phyloP scores from a whole-genome alignment of 441 rosid species.

The Populus hybrid region DNA sequence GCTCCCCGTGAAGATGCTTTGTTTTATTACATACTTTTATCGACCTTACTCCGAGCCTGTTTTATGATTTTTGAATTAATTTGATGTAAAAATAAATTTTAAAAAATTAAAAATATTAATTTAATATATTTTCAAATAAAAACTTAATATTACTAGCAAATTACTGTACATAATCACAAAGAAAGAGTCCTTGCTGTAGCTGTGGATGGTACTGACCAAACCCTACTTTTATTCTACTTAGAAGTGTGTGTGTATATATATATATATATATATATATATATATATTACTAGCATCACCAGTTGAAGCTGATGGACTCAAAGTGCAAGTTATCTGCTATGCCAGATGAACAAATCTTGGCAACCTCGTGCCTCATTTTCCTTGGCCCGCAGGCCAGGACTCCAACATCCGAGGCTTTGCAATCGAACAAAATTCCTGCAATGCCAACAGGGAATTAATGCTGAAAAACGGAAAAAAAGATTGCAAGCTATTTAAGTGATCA shows the following conservation, averaged over 20 bases:
- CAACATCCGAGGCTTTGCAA: constrained; percentile 47
- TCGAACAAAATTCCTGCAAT: constrained; percentile 43
- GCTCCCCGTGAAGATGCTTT: no score
- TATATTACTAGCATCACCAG: constrained; percentile 45
- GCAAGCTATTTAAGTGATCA: not conserved
- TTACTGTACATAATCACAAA: not conserved
- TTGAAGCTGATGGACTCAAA: constrained; percentile 78
- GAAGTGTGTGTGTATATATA: no score
- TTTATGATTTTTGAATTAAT: no score
- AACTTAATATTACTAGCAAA: no score
- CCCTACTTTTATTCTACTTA: not conserved
- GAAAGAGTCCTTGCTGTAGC: not conserved
- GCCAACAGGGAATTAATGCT: not conserved
- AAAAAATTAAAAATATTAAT: no score
- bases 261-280: not conserved
- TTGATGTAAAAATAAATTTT: no score
- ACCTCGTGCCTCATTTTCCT: constrained; percentile 70
- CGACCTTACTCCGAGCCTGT: no score
- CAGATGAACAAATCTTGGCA: constrained; percentile 61
- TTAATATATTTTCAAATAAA: no score
- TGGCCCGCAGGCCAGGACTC: constrained; percentile 75
- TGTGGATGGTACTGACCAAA: not conserved
- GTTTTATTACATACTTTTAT: no score
- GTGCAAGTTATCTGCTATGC: constrained; percentile 41
- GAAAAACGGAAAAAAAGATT: not conserved